phyloP scores from a whole-genome alignment of 1,139 yeast genomes.

The Martiniozyma asiatica region DNA sequence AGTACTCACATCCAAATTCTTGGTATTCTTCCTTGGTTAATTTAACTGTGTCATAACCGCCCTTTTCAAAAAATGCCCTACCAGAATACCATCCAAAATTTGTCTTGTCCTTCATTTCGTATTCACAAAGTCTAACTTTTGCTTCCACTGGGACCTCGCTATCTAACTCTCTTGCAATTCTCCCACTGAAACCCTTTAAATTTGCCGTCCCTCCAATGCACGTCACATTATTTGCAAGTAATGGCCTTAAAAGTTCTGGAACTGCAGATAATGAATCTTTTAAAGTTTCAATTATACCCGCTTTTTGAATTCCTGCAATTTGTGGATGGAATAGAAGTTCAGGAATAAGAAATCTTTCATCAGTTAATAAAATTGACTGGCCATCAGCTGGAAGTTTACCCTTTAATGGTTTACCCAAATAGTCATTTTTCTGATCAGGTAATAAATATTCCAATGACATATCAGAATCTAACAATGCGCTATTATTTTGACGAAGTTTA shows the following conservation, averaged over 20 bases:
- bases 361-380: slow-evolving; percentile 34
- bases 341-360: slow-evolving; percentile 76
- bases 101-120: slow-evolving; percentile 11
- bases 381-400: no score
- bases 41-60: slow-evolving; percentile 39
- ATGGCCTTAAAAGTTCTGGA: slow-evolving; percentile 66
- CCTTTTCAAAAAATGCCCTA: slow-evolving; percentile 37
- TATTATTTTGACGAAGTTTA: slow-evolving; percentile 12
- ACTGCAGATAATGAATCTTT: slow-evolving; percentile 58
- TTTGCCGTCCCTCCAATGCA: slow-evolving; percentile 77
- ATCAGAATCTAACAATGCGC: slow-evolving; percentile 8
- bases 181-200: slow-evolving; percentile 50
- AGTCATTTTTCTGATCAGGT: slow-evolving; percentile 78
- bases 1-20: slow-evolving; percentile 79
- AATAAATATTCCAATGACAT: slow-evolving; percentile 54
- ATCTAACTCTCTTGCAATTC: slow-evolving; percentile 50
- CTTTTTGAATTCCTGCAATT: slow-evolving; percentile 62
- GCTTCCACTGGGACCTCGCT: slow-evolving; percentile 51
- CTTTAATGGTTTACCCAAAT: slow-evolving; percentile 53
- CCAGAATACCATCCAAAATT: slow-evolving; percentile 48
- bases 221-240: slow-evolving; percentile 68
- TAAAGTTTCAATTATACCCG: slow-evolving; percentile 63
- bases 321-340: slow-evolving; percentile 84
- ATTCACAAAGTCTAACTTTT: slow-evolving; percentile 18
- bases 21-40: slow-evolving; percentile 69